phyloP scores from a whole-genome alignment of 345 rosid species.

The Diplotaxis tenuifolia region DNA sequence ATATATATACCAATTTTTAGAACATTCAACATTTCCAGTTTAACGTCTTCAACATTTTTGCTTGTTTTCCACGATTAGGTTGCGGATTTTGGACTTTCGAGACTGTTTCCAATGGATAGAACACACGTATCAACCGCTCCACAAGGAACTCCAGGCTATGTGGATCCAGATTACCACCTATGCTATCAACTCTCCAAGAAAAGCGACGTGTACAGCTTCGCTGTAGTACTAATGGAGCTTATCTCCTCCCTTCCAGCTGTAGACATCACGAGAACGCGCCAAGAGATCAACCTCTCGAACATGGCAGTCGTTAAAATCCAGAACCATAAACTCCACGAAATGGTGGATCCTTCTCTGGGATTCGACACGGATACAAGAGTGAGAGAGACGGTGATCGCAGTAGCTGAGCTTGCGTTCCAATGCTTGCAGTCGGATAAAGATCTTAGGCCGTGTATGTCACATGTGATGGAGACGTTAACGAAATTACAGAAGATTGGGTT shows the following conservation, averaged over 20 bases:
- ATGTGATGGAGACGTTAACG: constrained; percentile 49
- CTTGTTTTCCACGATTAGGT: constrained; percentile 37
- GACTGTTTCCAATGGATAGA: constrained; percentile 59
- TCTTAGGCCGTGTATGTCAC: constrained; percentile 66
- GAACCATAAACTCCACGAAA: constrained; percentile 52
- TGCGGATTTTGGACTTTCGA: constrained; percentile 88
- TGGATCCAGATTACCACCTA: constrained; percentile 86
- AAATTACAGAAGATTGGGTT: constrained; percentile 38
- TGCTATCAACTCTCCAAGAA: constrained; percentile 80
- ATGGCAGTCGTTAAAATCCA: constrained; percentile 80
- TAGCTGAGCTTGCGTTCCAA: constrained; percentile 81
- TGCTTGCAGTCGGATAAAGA: constrained; percentile 74
- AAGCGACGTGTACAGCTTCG: constrained; percentile 70
- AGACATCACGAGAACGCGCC: constrained; percentile 75
- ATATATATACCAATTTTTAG: too few relatives aligned
- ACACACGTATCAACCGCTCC: constrained; percentile 91
- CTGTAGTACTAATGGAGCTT: constrained; percentile 40
- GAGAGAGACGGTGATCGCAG: constrained; percentile 51
- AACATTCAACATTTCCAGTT: too few relatives aligned
- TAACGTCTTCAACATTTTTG: neutral
- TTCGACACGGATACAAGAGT: constrained; percentile 53
- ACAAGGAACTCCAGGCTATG: constrained; percentile 94
- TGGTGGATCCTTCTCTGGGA: constrained; percentile 70
- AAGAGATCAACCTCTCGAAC: constrained; percentile 73
- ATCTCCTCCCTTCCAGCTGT: constrained; percentile 84